Evolutionary conservation across 208 protist genomes (phyloP).

Genomic region (Wallacemonas sp.): DNA sequence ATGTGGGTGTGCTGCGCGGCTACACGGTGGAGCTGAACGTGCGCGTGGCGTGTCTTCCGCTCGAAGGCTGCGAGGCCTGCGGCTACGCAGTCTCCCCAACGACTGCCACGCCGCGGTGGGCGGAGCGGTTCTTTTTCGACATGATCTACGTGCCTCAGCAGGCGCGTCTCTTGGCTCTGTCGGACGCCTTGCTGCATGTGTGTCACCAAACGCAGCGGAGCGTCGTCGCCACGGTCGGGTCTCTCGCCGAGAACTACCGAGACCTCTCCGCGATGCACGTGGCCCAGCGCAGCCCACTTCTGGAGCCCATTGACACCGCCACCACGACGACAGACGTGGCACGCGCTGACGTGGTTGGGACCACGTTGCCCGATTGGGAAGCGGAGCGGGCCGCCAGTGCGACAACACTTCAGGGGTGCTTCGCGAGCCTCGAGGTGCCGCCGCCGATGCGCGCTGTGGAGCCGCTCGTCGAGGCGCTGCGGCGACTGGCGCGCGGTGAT

Average conservation of each 20-base stretch:
- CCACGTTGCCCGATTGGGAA: not conserved
- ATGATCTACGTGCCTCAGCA: constrained; percentile 8
- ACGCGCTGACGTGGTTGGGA: no score
- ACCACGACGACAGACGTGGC: no score
- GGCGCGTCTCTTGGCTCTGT: not conserved
- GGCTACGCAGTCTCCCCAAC: not conserved
- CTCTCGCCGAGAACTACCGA: not conserved
- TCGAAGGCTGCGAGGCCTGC: not conserved
- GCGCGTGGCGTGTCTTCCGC: not conserved
- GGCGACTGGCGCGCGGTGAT: not conserved
- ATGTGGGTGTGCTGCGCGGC: not conserved
- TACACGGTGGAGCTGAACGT: not conserved
- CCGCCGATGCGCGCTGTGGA: not conserved
- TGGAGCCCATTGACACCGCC: no score
- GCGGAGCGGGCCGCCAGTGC: not conserved
- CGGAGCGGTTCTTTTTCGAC: constrained; percentile 4
- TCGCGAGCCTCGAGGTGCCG: not conserved
- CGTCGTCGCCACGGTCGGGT: not conserved
- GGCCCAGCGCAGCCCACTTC: not conserved
- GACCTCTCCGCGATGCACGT: not conserved
- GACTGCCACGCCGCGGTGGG: not conserved
- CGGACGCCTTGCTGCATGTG: not conserved
- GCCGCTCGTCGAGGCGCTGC: not conserved
- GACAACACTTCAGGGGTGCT: not conserved
- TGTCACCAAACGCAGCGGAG: not conserved